phyloP scores from a whole-genome alignment of 2,329 filamentous ascomycete genomes.

The Falciphora oryzae region DNA sequence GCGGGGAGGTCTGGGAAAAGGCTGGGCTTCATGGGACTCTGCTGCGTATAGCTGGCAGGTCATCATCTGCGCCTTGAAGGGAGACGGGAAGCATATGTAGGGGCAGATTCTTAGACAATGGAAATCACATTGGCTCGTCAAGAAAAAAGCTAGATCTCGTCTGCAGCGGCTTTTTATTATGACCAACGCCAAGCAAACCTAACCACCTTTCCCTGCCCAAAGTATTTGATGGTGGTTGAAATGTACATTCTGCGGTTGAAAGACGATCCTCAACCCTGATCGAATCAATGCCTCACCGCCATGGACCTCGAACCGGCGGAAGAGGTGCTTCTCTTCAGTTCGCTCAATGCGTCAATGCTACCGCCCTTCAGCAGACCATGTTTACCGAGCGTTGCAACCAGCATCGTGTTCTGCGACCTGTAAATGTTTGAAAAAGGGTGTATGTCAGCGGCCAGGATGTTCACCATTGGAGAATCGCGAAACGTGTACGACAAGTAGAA shows the following conservation, averaged over 20 bases:
- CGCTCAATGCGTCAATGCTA: slow-evolving; percentile 5
- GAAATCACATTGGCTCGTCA: neutral
- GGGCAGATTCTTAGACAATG: neutral
- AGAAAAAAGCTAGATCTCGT: neutral
- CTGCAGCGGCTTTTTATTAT: neutral
- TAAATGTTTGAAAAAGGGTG: neutral
- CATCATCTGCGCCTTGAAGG: neutral
- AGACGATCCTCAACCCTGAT: neutral
- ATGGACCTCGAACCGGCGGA: neutral
- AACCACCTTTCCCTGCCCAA: neutral
- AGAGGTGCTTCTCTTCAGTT: neutral
- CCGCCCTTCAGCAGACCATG: slow-evolving; percentile 11
- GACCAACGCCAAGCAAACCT: neutral
- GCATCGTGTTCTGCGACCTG: slow-evolving; percentile 47
- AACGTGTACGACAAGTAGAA: no score
- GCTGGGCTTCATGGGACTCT: slow-evolving; percentile 16
- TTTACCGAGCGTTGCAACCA: slow-evolving; percentile 49
- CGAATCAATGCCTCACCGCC: neutral
- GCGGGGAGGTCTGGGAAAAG: slow-evolving; percentile 6
- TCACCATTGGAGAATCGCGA: no score
- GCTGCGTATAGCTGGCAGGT: slow-evolving; percentile 12
- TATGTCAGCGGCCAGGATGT: neutral
- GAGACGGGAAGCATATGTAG: neutral
- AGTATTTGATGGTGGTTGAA: neutral
- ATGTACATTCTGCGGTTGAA: neutral